These are phyloP conservation scores for Ustilago hordei DNA, from an alignment of 1,284 basidiomycete genomes.

Conservation along the genomic window DNA sequence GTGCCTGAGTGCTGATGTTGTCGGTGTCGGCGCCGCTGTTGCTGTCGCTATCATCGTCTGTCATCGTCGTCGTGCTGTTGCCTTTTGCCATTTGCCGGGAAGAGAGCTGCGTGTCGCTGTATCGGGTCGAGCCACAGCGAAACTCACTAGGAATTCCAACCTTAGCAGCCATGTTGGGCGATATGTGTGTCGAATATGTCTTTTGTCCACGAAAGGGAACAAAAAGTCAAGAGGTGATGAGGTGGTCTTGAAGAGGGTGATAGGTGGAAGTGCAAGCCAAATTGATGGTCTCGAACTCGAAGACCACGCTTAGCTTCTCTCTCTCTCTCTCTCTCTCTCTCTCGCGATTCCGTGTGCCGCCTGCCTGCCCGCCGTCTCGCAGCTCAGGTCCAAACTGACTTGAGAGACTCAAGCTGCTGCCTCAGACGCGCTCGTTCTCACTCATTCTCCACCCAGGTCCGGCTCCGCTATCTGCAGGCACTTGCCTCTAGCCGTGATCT, in stretches of 20 bases:
- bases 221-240: slow-evolving; percentile 42
- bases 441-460: neutral
- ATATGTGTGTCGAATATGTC: slow-evolving; percentile 39
- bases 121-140: slow-evolving; percentile 18
- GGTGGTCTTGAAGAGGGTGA: slow-evolving; percentile 49
- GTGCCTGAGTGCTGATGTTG: neutral
- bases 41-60: slow-evolving; percentile 13
- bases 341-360: neutral
- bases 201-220: slow-evolving; percentile 47
- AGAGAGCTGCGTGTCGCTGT: slow-evolving; percentile 26
- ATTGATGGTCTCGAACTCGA: slow-evolving; percentile 40
- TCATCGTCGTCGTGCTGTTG: slow-evolving; percentile 12
- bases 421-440: neutral
- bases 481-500: neutral
- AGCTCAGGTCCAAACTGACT: neutral
- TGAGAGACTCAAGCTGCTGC: neutral
- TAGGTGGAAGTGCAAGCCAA: slow-evolving; percentile 43
- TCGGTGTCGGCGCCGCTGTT: neutral
- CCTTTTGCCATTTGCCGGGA: slow-evolving; percentile 3
- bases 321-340: slow-evolving; percentile 4
- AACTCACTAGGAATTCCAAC: slow-evolving; percentile 66
- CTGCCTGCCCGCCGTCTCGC: neutral
- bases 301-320: slow-evolving; percentile 9
- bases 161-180: slow-evolving; percentile 61
- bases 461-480: neutral